These are phyloP conservation scores for Spathaspora boniae DNA, from an alignment of 805 yeast genomes.

Conservation along the genomic window DNA sequence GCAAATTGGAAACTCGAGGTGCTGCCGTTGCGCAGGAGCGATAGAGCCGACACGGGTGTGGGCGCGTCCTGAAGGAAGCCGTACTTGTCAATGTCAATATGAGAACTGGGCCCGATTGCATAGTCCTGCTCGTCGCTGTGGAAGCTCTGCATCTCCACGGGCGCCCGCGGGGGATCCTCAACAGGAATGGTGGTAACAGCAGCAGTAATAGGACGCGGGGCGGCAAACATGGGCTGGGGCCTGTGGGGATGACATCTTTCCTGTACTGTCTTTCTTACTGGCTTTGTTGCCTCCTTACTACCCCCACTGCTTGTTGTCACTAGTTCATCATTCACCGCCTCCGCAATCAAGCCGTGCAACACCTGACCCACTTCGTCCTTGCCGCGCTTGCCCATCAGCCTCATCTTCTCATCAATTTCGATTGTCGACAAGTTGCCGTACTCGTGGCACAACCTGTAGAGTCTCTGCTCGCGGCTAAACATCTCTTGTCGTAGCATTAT, in stretches of 20 bases:
- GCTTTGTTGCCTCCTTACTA: too few species aligned
- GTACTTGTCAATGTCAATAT: constrained; percentile 39
- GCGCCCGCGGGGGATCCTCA: too few species aligned
- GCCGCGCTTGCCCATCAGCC: constrained; percentile 8
- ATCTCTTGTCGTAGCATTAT: constrained; percentile 31
- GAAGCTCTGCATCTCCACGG: too few species aligned
- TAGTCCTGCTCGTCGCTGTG: too few species aligned
- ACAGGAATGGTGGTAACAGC: too few species aligned
- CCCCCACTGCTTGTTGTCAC: too few species aligned
- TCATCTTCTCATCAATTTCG: constrained; percentile 32
- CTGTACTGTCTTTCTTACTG: too few species aligned
- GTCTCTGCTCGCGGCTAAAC: constrained; percentile 30
- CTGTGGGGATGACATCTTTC: too few species aligned
- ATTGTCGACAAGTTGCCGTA: constrained; percentile 32
- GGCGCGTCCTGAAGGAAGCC: constrained; percentile 41
- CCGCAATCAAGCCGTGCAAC: constrained; percentile 24
- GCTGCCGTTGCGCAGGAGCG: constrained; percentile 5
- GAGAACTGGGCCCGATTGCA: too few species aligned
- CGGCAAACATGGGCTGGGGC: too few species aligned
- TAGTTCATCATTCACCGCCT: constrained; percentile 28
- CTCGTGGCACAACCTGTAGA: constrained; percentile 30
- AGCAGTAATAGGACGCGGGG: too few species aligned
- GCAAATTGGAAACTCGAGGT: constrained; percentile 8
- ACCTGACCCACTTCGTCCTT: constrained; percentile 17
- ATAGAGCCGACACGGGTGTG: background rate